Evolutionary conservation across 1,284 basidiomycete species (phyloP), one percentile per base, ranked within the genome.

Genomic region (Boletus austroedulis): DNA sequence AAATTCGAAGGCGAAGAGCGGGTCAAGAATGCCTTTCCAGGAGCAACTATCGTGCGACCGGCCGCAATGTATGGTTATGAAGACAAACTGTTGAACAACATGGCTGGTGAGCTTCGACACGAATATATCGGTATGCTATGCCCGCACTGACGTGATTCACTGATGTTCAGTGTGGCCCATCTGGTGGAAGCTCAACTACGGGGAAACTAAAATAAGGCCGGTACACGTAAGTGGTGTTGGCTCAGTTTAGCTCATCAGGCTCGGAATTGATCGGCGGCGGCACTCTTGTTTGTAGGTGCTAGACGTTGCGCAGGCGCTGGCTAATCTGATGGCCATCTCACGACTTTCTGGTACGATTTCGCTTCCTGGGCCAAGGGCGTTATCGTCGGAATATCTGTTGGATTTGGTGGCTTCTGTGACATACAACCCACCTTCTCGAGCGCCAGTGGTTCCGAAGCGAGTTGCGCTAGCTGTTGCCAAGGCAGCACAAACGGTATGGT

Each of bases 41-140:
- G 81, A 46, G 94, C 95, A 31, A 98, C 94, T 34, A 93, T 99
- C 67, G 85, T 98, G 58, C 82, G 94, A 58, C 97, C 97, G 44
- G 85, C 84, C 8, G 75, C 82, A 38, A 85, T 98, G 85, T 99
- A 82, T 75, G 96, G 96, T 17, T 87, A 91, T 70, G 97, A 99
- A 77, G 96, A 99, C 79, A 93, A 91, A 73, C 78, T 99, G 56
- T 76, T 99, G 69, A 97, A 94, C 76, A 94, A 92, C 73, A 92
- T 98, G 75, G 90, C 94, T 50, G 79, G 93, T 94, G 73, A 76
- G 89, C 34, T 83, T 43, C 26, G 45, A 40, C 21, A 53, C 50
- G 53, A 38, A 49, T 38, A 24, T 50, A 41, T 34, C 32, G 57
- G 57, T 47, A 46, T 52, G n/a, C 36, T 61, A 21, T 23, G 50